Evolutionary conservation across 1,284 basidiomycete genomes (phyloP), one percentile per base, ranked within the genome.

Genomic region (Acaromyces ingoldii): DNA sequence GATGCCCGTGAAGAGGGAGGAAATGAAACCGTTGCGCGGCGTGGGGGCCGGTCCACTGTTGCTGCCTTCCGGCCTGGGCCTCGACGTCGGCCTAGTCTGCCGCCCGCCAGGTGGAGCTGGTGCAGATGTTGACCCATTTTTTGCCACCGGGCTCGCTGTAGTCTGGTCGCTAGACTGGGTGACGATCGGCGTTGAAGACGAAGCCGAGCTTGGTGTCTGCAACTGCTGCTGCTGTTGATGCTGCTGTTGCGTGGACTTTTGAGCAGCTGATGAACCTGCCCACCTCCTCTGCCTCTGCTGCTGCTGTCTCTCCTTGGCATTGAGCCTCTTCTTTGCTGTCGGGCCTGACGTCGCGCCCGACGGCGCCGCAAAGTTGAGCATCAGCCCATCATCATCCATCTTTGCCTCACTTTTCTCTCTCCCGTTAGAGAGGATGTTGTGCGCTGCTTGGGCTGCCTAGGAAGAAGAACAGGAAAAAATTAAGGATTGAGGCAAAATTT

Each of bases 301-400:
- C 34, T 45, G 22, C 6, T 17, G 13, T 25, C 17, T 19, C 11
- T 33, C n/a, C 40, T 48, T 34, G 37, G 21, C 7, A 34, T 24
- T 34, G 33, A 34, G 33, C 33, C 13, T 22, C 46, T 38, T 26
- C 21, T 22, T 17, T 43, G 21, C 28, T 43, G 41, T 22, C 28
- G 21, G 6, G 28, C 41, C 17, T 45, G n/a, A 19, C 17, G 13
- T 24, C 24, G n/a, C 19, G 10, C 24, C 46, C 33, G 30, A 17
- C n/a, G 61, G 53, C 10, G 69, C 53, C 6, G 70, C 72, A 55
- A 74, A 68, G 51, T 74, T 72, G 53, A 74, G 64, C 55, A 74
- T 56, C 31, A 74, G 57, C 41, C 65, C 65, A 57, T 68, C 65
- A 47, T 71, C 72, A 49, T 69, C 66, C 66, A 69, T 68, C 47